Conservation (phyloP, 1,139 yeast genomes). For the Yamadazyma diddensiae region DNA sequence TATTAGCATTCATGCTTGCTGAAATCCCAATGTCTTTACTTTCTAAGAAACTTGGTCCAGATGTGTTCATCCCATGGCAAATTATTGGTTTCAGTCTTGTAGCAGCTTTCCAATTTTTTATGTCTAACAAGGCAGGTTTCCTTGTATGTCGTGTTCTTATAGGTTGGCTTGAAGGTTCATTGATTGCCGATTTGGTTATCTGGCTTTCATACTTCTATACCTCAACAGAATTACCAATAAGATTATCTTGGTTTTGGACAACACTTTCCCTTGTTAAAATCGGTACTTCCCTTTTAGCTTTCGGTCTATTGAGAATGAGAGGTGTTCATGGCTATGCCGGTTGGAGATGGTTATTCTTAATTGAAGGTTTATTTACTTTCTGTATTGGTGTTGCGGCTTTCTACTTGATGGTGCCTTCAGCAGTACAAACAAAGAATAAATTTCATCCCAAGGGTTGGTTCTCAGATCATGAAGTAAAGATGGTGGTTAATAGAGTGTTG, state of each 20-base stretch:
- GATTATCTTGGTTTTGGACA: slow-evolving; percentile 27
- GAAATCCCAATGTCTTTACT: slow-evolving; percentile 33
- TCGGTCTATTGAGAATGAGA: slow-evolving; percentile 27
- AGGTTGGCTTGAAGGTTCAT: slow-evolving; percentile 30
- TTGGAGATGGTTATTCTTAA: slow-evolving; percentile 64
- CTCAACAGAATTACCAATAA: slow-evolving; percentile 23
- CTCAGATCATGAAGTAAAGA: slow-evolving; percentile 57
- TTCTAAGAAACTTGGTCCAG: slow-evolving; percentile 33
- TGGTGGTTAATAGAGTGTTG: slow-evolving; percentile 58
- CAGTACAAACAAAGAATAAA: slow-evolving; percentile 53
- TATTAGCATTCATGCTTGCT: slow-evolving; percentile 30
- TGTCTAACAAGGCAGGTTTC: slow-evolving; percentile 20
- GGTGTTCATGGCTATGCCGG: slow-evolving; percentile 37
- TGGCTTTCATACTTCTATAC: slow-evolving; percentile 33
- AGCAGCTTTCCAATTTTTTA: slow-evolving; percentile 22
- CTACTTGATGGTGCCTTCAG: slow-evolving; percentile 60
- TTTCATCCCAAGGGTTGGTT: slow-evolving; percentile 60
- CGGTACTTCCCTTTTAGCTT: slow-evolving; percentile 26
- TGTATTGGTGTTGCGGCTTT: slow-evolving; percentile 50
- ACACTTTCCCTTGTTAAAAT: slow-evolving; percentile 25
- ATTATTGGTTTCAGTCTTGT: slow-evolving; percentile 26
- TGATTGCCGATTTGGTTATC: slow-evolving; percentile 27
- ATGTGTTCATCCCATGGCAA: slow-evolving; percentile 31
- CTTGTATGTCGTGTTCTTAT: slow-evolving; percentile 25
- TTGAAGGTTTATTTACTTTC: slow-evolving; percentile 62